Conservation (phyloP, 768 basidiomycete genomes). For the Lactarius pseudohatsudake region DNA sequence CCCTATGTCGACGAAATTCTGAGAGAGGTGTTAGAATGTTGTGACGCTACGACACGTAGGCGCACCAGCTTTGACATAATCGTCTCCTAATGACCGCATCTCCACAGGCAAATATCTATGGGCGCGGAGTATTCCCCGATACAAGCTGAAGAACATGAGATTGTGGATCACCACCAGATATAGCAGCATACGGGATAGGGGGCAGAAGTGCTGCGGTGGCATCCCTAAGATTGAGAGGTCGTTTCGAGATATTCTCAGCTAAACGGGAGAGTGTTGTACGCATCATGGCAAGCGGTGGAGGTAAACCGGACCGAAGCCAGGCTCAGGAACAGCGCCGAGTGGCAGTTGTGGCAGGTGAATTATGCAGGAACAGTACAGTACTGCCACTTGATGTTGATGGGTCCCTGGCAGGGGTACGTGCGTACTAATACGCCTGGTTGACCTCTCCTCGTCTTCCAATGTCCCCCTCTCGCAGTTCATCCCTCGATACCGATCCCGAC, state of each 20-base stretch:
- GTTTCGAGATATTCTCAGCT: conserved; percentile 35
- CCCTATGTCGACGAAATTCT: conserved; percentile 87
- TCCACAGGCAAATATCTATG: conserved; percentile 45
- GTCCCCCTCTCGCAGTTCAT: background rate
- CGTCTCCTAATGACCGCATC: conserved; percentile 48
- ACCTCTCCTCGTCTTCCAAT: background rate
- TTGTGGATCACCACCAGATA: background rate
- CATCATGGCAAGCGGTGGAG: conserved; percentile 3
- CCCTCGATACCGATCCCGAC: background rate
- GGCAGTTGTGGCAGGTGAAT: no score
- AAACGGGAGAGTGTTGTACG: conserved; percentile 18
- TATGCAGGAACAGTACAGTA: background rate
- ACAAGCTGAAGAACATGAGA: conserved; percentile 36
- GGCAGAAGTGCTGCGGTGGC: conserved; percentile 43
- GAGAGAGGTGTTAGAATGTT: background rate
- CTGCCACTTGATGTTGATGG: background rate
- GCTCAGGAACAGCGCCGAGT: no score
- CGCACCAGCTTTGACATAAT: conserved; percentile 45
- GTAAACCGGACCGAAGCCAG: no score
- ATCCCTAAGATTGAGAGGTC: conserved; percentile 36
- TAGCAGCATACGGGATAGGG: conserved; percentile 39
- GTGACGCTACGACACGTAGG: background rate
- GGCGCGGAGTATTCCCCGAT: conserved; percentile 44
- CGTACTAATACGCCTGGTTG: background rate
- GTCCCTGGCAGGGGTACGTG: background rate